Percentiles rank a stretch among this genome's conserved stretches.
Evolutionary conservation across 176 grass and related monocot species (phyloP).

Genomic region (Triticum timopheevii): DNA sequence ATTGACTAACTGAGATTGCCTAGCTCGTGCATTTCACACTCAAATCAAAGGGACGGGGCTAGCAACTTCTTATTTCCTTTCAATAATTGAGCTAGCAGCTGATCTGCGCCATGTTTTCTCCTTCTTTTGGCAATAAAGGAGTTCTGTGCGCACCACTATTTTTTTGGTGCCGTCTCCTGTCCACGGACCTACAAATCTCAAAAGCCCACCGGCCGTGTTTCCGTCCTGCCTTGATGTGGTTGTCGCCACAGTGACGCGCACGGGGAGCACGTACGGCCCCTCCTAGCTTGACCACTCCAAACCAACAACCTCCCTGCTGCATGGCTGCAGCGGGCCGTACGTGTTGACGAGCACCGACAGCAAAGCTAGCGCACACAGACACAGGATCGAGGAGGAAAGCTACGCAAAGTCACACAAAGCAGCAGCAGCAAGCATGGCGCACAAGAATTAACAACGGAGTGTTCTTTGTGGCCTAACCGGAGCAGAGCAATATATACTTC

Average conservation of each 20-base stretch:
- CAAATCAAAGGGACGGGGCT: background rate
- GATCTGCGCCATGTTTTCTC: background rate
- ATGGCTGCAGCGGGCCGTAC: background rate
- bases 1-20: background rate
- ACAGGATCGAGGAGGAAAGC: too few relatives aligned
- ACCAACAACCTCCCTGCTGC: too few relatives aligned
- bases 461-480: too few relatives aligned
- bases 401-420: too few relatives aligned
- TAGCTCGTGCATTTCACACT: background rate
- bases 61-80: too few relatives aligned
- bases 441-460: too few relatives aligned
- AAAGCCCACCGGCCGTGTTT: too few relatives aligned
- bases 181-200: background rate
- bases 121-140: background rate
- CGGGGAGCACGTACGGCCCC: background rate
- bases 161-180: background rate
- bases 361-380: background rate
- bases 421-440: too few relatives aligned
- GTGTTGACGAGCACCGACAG: background rate
- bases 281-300: too few relatives aligned
- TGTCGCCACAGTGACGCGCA: background rate
- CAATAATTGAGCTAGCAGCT: background rate
- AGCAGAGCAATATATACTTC: background rate
- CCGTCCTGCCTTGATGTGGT: background rate
- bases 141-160: background rate